These are phyloP conservation scores for Avena eriantha DNA, from an alignment of 176 grass and related monocot species.

Conservation along the genomic window DNA sequence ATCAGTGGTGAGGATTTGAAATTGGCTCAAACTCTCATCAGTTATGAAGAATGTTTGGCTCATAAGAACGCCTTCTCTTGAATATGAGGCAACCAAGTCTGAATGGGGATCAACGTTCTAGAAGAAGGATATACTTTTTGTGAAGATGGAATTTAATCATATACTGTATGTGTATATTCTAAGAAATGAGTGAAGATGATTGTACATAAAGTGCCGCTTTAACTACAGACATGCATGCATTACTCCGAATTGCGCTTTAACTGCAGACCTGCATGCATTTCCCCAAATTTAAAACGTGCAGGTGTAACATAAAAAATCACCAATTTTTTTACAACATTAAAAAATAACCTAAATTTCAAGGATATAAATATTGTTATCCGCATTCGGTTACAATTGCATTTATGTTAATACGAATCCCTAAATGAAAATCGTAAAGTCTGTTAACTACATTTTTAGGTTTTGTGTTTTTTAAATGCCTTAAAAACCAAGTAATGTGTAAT, in stretches of 20 bases:
- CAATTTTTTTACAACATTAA: background rate
- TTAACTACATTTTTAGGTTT: background rate
- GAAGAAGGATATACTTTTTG: background rate
- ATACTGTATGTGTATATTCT: too few relatives aligned
- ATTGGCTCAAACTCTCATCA: background rate
- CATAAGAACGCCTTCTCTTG: background rate
- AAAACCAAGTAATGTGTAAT: background rate
- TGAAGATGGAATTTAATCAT: too few relatives aligned
- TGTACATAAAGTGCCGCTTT: background rate
- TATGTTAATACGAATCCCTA: background rate
- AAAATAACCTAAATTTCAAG: background rate
- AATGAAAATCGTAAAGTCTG: background rate
- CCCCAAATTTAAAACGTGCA: background rate
- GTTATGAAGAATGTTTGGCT: background rate
- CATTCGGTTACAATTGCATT: background rate
- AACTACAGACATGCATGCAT: background rate
- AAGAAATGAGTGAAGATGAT: constrained; percentile 23
- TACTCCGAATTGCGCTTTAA: background rate
- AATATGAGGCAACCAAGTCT: background rate
- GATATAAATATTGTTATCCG: background rate
- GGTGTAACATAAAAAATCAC: background rate
- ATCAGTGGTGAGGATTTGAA: background rate
- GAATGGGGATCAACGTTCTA: background rate
- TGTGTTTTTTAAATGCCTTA: background rate
- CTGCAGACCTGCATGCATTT: background rate